phyloP scores from a whole-genome alignment of 208 protist species.

The Tritrichomonas musculus region DNA sequence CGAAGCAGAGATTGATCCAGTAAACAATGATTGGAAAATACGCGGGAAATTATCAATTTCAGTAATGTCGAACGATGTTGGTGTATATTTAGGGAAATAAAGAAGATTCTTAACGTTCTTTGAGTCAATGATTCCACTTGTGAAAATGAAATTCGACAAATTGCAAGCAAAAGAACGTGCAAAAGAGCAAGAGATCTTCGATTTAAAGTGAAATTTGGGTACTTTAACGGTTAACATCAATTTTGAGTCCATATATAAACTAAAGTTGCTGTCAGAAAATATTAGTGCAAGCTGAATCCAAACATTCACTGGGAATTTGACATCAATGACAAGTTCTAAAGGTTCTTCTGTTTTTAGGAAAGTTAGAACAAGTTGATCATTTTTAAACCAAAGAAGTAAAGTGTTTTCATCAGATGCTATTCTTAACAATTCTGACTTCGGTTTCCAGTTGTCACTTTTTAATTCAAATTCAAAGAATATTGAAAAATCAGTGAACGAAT shows the following conservation, averaged over 20 bases:
- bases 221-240: not conserved
- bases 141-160: not conserved
- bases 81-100: not conserved
- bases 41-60: not conserved
- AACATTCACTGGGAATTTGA: not conserved
- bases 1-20: too few species aligned
- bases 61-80: not conserved
- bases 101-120: not conserved
- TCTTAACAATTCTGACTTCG: too few species aligned
- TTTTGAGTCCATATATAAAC: not conserved
- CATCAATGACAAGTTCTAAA: too few species aligned
- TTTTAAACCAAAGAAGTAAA: too few species aligned
- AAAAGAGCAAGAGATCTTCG: too few species aligned
- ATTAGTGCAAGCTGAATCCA: not conserved
- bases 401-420: too few species aligned
- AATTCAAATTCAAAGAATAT: too few species aligned
- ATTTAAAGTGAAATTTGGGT: not conserved
- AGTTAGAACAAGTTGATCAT: too few species aligned
- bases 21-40: not conserved
- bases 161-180: not conserved
- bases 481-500: too few species aligned
- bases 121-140: not conserved
- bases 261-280: not conserved
- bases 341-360: too few species aligned
- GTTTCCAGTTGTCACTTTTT: too few species aligned